Evolutionary conservation across 1,139 yeast genomes (phyloP).

Genomic region (Hyphopichia pseudoburtonii): DNA sequence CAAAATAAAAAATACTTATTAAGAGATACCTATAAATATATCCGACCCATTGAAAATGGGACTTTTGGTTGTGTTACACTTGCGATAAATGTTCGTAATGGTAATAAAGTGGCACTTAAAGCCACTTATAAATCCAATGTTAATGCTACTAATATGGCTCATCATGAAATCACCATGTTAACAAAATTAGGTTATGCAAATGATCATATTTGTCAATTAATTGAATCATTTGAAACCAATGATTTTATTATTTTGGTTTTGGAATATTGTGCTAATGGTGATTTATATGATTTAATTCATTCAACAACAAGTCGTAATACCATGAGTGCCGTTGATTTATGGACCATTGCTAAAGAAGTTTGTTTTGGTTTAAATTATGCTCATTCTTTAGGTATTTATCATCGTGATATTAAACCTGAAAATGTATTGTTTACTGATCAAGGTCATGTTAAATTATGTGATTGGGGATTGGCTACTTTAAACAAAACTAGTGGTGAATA

Average conservation of each 20-base stretch:
- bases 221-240: slow-evolving; percentile 43
- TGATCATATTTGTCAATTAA: slow-evolving; percentile 42
- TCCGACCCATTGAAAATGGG: slow-evolving; percentile 47
- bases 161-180: slow-evolving; percentile 48
- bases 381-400: slow-evolving; percentile 47
- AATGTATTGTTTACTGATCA: slow-evolving; percentile 43
- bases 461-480: slow-evolving; percentile 56
- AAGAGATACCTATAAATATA: slow-evolving; percentile 33
- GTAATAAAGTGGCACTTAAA: slow-evolving; percentile 42
- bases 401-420: slow-evolving; percentile 58
- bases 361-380: slow-evolving; percentile 39
- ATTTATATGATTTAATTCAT: slow-evolving; percentile 47
- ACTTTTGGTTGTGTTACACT: slow-evolving; percentile 54
- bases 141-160: slow-evolving; percentile 32
- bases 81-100: slow-evolving; percentile 35
- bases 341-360: slow-evolving; percentile 38
- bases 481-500: slow-evolving; percentile 38
- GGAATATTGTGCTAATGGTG: slow-evolving; percentile 53
- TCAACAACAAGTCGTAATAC: slow-evolving; percentile 9
- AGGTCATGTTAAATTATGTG: slow-evolving; percentile 50
- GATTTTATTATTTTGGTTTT: slow-evolving; percentile 44
- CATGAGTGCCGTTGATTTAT: slow-evolving; percentile 19
- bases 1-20: slow-evolving; percentile 31
- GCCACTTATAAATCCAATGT: slow-evolving; percentile 35
- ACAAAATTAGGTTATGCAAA: slow-evolving; percentile 32